Evolutionary conservation across 768 basidiomycete species (phyloP).

Genomic region (Naganishia vaughanmartiniae): DNA sequence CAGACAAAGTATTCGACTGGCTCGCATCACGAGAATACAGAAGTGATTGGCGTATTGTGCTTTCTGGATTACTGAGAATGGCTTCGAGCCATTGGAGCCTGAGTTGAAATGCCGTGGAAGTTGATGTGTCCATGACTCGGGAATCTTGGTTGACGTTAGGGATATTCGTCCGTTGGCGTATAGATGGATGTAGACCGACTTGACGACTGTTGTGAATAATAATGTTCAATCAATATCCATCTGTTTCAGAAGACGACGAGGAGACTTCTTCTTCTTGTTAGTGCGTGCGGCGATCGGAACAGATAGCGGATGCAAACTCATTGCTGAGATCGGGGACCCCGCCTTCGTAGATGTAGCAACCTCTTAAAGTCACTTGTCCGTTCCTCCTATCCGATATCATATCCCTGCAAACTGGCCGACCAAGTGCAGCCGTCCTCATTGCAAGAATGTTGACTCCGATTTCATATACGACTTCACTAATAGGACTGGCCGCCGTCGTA

Average conservation of each 20-base stretch:
- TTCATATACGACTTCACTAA: neutral
- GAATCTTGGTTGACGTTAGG: neutral
- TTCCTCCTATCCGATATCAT: neutral
- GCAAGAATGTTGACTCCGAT: neutral
- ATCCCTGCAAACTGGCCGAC: no score
- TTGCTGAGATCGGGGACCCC: neutral
- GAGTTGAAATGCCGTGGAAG: slow-evolving; percentile 7
- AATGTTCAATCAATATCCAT: neutral
- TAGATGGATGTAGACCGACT: no score
- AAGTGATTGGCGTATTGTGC: slow-evolving; percentile 2
- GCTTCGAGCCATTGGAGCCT: slow-evolving; percentile 20
- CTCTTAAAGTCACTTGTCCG: neutral
- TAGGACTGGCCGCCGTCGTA: neutral
- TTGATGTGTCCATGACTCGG: slow-evolving; percentile 1
- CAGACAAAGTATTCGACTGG: neutral
- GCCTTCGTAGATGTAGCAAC: neutral
- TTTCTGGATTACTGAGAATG: neutral
- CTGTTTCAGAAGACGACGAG: no score
- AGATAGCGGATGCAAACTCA: neutral
- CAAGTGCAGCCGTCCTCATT: no score
- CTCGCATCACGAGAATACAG: neutral
- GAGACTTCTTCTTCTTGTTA: neutral
- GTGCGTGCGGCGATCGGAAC: neutral
- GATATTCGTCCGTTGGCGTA: no score
- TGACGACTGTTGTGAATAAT: no score